Evolutionary conservation across 1,139 yeast species (phyloP).

Genomic region (Scheffersomyces segobiensis): DNA sequence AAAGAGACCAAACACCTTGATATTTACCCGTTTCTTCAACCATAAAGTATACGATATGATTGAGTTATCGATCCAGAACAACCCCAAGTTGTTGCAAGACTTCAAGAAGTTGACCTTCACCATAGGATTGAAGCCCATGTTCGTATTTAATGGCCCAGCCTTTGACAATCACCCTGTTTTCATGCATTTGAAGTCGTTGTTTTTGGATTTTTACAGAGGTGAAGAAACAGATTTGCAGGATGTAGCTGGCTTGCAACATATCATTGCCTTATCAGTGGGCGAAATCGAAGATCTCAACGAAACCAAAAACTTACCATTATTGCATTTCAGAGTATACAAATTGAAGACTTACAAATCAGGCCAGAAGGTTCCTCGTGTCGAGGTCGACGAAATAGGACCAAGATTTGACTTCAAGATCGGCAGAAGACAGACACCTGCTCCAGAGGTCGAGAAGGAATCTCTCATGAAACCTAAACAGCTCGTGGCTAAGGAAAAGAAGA

Average conservation of each 20-base stretch:
- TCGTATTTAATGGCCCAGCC: conserved; percentile 87
- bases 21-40: conserved; percentile 87
- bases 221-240: conserved; percentile 82
- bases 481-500: conserved; percentile 83
- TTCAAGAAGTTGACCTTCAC: conserved; percentile 80
- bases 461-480: conserved; percentile 77
- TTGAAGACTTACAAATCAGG: conserved; percentile 79
- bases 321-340: conserved; percentile 88
- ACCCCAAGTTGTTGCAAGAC: conserved; percentile 72
- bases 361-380: conserved; percentile 91
- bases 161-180: conserved; percentile 88
- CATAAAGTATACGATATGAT: conserved; percentile 91
- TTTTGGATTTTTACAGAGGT: conserved; percentile 90
- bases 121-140: conserved; percentile 92
- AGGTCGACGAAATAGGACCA: conserved; percentile 94
- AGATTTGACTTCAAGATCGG: conserved; percentile 92
- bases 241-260: conserved; percentile 91
- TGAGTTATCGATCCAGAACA: conserved; percentile 74
- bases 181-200: conserved; percentile 82
- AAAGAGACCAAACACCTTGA: conserved; percentile 89
- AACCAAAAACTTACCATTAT: conserved; percentile 60
- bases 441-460: conserved; percentile 92
- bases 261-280: conserved; percentile 79
- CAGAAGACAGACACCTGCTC: conserved; percentile 78
- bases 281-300: conserved; percentile 70